phyloP scores from a whole-genome alignment of 164 flowering plant species.

The Euptelea pleiosperma region DNA sequence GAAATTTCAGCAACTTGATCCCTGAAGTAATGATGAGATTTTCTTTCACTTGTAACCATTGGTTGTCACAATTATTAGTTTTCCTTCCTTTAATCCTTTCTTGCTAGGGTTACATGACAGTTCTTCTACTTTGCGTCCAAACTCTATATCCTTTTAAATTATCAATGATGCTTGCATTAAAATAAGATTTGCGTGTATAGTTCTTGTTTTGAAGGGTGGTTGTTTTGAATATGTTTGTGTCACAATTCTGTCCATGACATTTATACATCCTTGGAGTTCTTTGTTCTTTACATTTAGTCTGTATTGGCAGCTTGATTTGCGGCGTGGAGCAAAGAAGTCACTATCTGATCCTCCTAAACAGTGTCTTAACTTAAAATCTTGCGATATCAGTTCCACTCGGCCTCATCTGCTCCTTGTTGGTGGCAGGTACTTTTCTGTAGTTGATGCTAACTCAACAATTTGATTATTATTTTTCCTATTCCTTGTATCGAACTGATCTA shows the following conservation, averaged over 20 bases:
- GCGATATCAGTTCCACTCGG: conserved; percentile 84
- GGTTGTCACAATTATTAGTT: no score
- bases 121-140: not conserved
- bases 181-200: not conserved
- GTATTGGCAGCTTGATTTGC: conserved; percentile 81
- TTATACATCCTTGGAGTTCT: not conserved
- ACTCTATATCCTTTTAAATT: not conserved
- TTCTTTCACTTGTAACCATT: no score
- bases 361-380: conserved; percentile 71
- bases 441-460: not conserved
- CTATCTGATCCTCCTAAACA: conserved; percentile 83
- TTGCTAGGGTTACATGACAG: no score
- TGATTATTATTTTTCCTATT: not conserved
- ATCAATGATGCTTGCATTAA: not conserved
- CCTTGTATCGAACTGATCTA: conserved; percentile 6
- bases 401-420: conserved; percentile 97
- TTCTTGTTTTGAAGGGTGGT: no score
- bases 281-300: conserved; percentile 14
- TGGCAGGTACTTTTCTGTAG: conserved; percentile 67
- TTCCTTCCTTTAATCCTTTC: no score
- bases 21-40: no score
- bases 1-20: no score
- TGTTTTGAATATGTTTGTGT: no score
- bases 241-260: not conserved
- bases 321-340: conserved; percentile 80